A percentile compares a stretch with the other conserved stretches of the same genome.
Evolutionary conservation across 148 eudicot species (phyloP).

Genomic region (Rhododendron molle): DNA sequence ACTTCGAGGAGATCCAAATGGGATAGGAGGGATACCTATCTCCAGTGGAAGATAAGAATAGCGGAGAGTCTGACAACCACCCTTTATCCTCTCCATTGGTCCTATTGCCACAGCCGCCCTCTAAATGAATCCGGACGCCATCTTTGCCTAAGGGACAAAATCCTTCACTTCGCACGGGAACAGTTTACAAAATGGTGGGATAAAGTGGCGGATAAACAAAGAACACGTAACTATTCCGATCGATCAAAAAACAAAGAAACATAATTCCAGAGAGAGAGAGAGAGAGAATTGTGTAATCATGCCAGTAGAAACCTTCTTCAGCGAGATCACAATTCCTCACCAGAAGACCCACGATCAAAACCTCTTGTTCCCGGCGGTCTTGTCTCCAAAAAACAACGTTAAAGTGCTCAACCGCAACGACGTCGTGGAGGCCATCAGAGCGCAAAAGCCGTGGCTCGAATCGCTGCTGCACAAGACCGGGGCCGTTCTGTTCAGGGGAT

Average conservation of each 20-base stretch:
- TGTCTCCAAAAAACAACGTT: constrained; percentile 34
- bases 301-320: constrained; percentile 33
- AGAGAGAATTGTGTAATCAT: not conserved
- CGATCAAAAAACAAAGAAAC: not conserved
- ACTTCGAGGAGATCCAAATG: no score
- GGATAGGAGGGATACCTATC: no score
- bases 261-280: not conserved
- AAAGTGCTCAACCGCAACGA: not conserved
- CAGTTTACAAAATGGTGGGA: not conserved
- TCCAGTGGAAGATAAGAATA: no score
- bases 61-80: not conserved
- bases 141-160: not conserved
- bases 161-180: not conserved
- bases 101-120: no score
- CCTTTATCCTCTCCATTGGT: not conserved
- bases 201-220: no score
- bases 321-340: constrained; percentile 33
- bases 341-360: constrained; percentile 40
- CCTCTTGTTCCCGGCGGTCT: constrained; percentile 41
- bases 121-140: not conserved
- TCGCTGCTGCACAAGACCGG: constrained; percentile 49
- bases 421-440: constrained; percentile 29
- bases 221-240: no score
- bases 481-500: constrained; percentile 66
- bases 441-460: constrained; percentile 50